Evolutionary conservation across 2,329 filamentous ascomycete genomes (phyloP), one percentile per base, ranked within the genome.

Genomic region (Alternaria arbusti): DNA sequence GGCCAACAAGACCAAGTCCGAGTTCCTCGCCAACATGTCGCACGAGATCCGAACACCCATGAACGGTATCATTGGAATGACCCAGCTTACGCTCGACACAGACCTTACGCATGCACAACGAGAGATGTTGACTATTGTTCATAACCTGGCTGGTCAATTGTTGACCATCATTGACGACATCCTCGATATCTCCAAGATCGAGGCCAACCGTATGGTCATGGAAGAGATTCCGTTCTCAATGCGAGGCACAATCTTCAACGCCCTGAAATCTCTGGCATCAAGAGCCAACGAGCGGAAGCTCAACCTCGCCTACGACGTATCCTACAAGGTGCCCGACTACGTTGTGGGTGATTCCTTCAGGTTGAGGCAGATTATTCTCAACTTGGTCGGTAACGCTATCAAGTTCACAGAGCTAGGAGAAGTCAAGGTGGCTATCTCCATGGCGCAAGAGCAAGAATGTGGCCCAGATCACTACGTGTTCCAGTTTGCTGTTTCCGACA

Each of bases 61-160:
- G 89, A 97, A 97, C 83, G 94, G 94, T 73, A 97, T 97, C 77
- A 97, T 97, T 71, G 94, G 94, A 75, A 97, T 98, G 95, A 97
- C 94, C 3, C 94, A 97, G 80, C 86, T 99, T 59, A 97, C 96
- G 1, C 86, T 99, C 57, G 96, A 99, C 78, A 97, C 95, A 43
- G 84, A 98, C 78, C 85, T 99, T 62, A 97, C 94, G 49, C 92
- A 94, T 75, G 96, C 97, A 75, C 96, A 97, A 75, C 90, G 96
- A 71, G 96, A 99, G 82, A 98, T 98, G 95, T 84, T 98, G 80
- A 98, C 97, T 73, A 97, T 97, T 74, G 95, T 99, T 72, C 95
- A 97, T 82, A 97, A 96, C 76, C 85, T 98, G 70, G 96, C 95
- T 70, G 97, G 97, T 83, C 97, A 95, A 82, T 84, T 99, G 73